Base-by-base conservation (phyloP, 768 basidiomycete species). In the Tylopilus plumbeoviolaceoides region DNA sequence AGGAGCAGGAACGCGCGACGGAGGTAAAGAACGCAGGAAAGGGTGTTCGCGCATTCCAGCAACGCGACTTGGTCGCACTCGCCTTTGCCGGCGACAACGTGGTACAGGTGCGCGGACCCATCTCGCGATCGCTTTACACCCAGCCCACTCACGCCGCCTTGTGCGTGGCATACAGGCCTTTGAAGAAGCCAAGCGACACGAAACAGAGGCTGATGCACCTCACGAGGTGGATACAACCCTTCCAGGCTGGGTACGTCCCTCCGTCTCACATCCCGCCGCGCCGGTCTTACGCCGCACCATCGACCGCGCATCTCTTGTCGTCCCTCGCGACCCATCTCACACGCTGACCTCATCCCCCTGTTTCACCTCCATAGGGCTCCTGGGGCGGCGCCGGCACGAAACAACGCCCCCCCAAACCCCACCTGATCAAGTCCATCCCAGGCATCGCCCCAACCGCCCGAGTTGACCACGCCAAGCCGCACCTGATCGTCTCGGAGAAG, bases 1-100 rank as follows among this genome's bases (percentile, higher is more conserved):
- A 87, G 33, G 84, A 79, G 23, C 89, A 89, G 60, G 88, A 89
- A 61, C 71, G 72, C 41, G 63, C 63, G 0, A 61, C 78, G 1
- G 48, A 81, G 73, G 59, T 63, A 68, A 40, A 84, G 78, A 63
- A 73, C 65, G 51, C 74, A 63, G 59, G 60, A 39, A 68, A 64
- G 44, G 73, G 73, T 21, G 66, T 81, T 0, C 80, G 78, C 48
- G 88, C 89, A 1, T 93, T 98, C 71, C 78, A 89, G 66, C 95
- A 98, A 68, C 79, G 91, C 36, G 93, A 98, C 59, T 76, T 98
- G 12, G 94, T 99, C 12, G 90, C 94, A 1, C 83, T 84, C 50
- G 97, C 97, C 0, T 99, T 99, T 73, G 95, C 95, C 2, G 95
- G 93, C 3, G 97, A 99, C 69, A 91, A 98, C 58, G 95, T 98